These are phyloP conservation scores for Lasiosphaeria hispida DNA, from an alignment of 495 filamentous ascomycete genomes.

Conservation along the genomic window DNA sequence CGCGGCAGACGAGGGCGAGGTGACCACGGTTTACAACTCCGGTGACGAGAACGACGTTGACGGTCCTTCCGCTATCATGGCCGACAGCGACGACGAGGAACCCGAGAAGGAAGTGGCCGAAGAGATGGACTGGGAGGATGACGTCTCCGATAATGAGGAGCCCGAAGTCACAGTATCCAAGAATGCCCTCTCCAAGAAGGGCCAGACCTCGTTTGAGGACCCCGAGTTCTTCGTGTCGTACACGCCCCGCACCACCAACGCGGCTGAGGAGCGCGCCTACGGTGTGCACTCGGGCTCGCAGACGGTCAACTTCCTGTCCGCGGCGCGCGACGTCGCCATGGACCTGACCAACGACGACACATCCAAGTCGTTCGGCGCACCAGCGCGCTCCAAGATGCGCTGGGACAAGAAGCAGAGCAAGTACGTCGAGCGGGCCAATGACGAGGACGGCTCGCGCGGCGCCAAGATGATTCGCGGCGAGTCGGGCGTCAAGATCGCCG, in stretches of 20 bases:
- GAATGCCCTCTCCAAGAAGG: constrained; percentile 48
- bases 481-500: constrained; percentile 91
- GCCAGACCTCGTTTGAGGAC: constrained; percentile 64
- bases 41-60: no score
- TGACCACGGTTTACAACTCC: no score
- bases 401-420: constrained; percentile 98
- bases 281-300: constrained; percentile 77
- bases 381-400: constrained; percentile 69
- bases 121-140: constrained; percentile 49
- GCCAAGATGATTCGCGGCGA: constrained; percentile 84
- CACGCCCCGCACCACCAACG: constrained; percentile 68
- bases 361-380: constrained; percentile 68
- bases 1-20: background rate
- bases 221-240: constrained; percentile 96
- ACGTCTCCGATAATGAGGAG: constrained; percentile 68
- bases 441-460: constrained; percentile 88
- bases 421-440: constrained; percentile 85
- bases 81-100: constrained; percentile 40
- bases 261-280: constrained; percentile 86
- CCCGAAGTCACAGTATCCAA: constrained; percentile 81
- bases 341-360: constrained; percentile 86
- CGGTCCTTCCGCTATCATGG: constrained; percentile 23
- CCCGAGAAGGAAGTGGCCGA: constrained; percentile 45
- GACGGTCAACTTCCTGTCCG: constrained; percentile 72
- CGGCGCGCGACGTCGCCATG: constrained; percentile 79